Conservation (phyloP, 2,329 filamentous ascomycete species). For the Cladosporium sp. region DNA sequence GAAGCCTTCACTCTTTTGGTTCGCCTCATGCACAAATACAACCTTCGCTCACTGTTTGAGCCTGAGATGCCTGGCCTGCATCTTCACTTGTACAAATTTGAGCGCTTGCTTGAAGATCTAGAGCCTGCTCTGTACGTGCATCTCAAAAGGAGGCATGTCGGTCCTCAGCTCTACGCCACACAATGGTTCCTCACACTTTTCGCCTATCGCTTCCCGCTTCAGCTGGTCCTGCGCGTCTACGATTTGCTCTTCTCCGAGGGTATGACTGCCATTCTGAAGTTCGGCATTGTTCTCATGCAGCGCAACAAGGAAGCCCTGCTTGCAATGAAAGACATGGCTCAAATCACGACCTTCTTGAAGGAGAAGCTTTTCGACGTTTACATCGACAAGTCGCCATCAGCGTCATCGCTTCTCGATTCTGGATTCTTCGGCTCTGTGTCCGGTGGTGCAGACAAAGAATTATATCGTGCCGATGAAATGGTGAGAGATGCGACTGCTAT, state of each 20-base stretch:
- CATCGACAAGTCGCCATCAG: slow-evolving; percentile 87
- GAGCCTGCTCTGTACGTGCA: slow-evolving; percentile 95
- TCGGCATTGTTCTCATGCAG: slow-evolving; percentile 92
- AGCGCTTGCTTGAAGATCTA: slow-evolving; percentile 85
- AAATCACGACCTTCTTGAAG: slow-evolving; percentile 84
- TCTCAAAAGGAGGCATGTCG: slow-evolving; percentile 79
- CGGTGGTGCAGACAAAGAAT: slow-evolving; percentile 84
- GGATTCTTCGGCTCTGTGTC: slow-evolving; percentile 95
- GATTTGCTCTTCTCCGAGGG: slow-evolving; percentile 93
- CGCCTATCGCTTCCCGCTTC: slow-evolving; percentile 92
- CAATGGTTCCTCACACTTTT: slow-evolving; percentile 99
- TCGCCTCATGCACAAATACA: slow-evolving; percentile 93
- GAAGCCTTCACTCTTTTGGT: slow-evolving; percentile 94
- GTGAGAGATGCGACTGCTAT: slow-evolving; percentile 89
- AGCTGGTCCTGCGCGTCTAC: slow-evolving; percentile 93
- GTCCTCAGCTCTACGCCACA: slow-evolving; percentile 89
- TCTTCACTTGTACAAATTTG: slow-evolving; percentile 89
- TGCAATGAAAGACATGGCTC: slow-evolving; percentile 83
- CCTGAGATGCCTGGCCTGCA: slow-evolving; percentile 96
- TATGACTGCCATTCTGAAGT: slow-evolving; percentile 81
- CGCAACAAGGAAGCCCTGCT: slow-evolving; percentile 79
- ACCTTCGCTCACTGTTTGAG: slow-evolving; percentile 85
- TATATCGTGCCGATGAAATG: slow-evolving; percentile 90
- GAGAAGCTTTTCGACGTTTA: slow-evolving; percentile 95
- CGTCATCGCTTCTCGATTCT: slow-evolving; percentile 89